A percentile compares a stretch with the other conserved stretches of the same genome.
These are phyloP conservation scores for Linum lewisii DNA, from an alignment of 345 rosid species.

Conservation along the genomic window DNA sequence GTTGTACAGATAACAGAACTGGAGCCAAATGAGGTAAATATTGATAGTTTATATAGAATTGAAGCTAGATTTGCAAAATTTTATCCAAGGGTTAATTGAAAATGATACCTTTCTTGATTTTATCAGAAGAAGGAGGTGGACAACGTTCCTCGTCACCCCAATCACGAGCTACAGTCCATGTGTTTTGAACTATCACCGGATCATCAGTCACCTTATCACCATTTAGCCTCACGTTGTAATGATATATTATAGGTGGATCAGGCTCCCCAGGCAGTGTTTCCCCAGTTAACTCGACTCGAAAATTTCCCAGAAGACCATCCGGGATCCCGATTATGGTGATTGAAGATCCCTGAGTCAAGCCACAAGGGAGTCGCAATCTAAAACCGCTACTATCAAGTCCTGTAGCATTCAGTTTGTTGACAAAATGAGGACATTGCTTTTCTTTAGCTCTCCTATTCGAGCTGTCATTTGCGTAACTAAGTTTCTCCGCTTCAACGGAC, in stretches of 20 bases:
- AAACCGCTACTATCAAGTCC: constrained; percentile 34
- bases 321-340: constrained; percentile 84
- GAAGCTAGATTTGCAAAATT: background rate
- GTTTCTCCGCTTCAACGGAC: constrained; percentile 59
- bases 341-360: constrained; percentile 92
- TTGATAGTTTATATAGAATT: too few relatives aligned
- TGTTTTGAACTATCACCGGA: constrained; percentile 95
- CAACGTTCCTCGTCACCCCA: constrained; percentile 99
- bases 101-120: constrained; percentile 56
- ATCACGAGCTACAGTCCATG: constrained; percentile 85
- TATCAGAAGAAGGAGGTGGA: constrained; percentile 68
- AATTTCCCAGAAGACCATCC: constrained; percentile 77
- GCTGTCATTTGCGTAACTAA: constrained; percentile 36
- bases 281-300: constrained; percentile 81
- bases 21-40: too few relatives aligned
- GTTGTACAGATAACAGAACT: too few relatives aligned
- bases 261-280: constrained; percentile 98
- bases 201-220: constrained; percentile 94
- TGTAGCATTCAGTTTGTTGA: constrained; percentile 69
- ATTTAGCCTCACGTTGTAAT: constrained; percentile 90
- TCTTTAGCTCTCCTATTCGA: constrained; percentile 30
- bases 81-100: background rate
- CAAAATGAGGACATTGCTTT: constrained; percentile 83
- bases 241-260: constrained; percentile 87
- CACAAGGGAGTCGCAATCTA: constrained; percentile 73